These are phyloP conservation scores for Lenwebbia sp. DNA, from an alignment of 345 rosid genomes.

Conservation along the genomic window DNA sequence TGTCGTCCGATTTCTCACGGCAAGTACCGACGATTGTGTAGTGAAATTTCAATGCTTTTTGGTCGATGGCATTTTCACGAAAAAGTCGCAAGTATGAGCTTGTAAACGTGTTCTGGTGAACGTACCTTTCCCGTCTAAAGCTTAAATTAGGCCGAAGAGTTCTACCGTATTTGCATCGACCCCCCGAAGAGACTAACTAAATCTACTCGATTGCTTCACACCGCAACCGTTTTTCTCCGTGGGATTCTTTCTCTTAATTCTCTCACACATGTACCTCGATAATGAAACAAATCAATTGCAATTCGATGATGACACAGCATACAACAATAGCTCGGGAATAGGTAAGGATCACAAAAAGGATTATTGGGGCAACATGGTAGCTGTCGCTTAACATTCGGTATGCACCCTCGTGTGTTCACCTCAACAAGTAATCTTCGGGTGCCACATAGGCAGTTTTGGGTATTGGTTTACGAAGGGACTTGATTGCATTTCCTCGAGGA, in stretches of 20 bases:
- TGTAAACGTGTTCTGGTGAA: accelerated
- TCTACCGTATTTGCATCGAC: too few species aligned
- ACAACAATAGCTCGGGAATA: neutral
- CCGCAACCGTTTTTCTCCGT: neutral
- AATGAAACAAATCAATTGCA: neutral
- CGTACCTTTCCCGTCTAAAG: neutral
- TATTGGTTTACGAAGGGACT: neutral
- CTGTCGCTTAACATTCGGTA: neutral
- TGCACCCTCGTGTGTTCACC: neutral
- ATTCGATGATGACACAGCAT: neutral
- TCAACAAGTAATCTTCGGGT: neutral
- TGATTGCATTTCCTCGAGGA: neutral
- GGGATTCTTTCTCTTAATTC: neutral
- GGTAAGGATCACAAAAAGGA: neutral
- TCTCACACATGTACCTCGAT: neutral
- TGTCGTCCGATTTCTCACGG: neutral
- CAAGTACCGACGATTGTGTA: neutral
- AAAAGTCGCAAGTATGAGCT: neutral
- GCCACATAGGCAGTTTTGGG: neutral
- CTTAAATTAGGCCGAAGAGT: neutral
- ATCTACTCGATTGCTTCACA: neutral
- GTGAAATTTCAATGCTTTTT: neutral
- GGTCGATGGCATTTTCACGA: neutral
- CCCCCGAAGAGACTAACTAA: neutral
- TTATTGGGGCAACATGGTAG: neutral